Conservation (phyloP, 345 rosid species). For the Streptanthus diversifolius region DNA sequence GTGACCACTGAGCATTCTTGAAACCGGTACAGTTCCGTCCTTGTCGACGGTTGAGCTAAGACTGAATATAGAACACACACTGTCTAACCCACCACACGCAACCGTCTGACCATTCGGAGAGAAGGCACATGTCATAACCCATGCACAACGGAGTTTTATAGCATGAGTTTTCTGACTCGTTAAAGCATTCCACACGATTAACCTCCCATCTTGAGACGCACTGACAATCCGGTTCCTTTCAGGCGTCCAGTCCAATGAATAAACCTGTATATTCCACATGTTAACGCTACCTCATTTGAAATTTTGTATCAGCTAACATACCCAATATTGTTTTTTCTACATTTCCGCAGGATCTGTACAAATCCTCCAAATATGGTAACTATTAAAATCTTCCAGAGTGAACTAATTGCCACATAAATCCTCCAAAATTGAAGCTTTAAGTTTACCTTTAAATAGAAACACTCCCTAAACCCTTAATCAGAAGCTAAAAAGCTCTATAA, state of each 20-base stretch:
- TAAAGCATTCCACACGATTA: slow-evolving; percentile 93
- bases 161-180: slow-evolving; percentile 98
- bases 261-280: slow-evolving; percentile 48
- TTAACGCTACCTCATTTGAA: slow-evolving; percentile 8
- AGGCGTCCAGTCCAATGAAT: slow-evolving; percentile 87
- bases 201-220: slow-evolving; percentile 92
- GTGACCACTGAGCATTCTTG: slow-evolving; percentile 84
- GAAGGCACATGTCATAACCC: slow-evolving; percentile 99
- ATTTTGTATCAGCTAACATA: background rate
- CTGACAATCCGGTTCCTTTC: slow-evolving; percentile 87
- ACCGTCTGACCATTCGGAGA: slow-evolving; percentile 90
- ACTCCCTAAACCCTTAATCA: background rate
- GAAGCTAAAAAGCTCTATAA: slow-evolving; percentile 5
- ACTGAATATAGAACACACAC: slow-evolving; percentile 87
- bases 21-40: slow-evolving; percentile 74
- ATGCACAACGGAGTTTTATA: slow-evolving; percentile 90
- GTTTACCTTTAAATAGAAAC: background rate
- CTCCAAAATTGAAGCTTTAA: background rate
- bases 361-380: background rate
- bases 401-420: background rate
- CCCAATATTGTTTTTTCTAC: background rate
- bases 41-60: slow-evolving; percentile 76
- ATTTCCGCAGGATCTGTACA: background rate
- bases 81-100: slow-evolving; percentile 97
- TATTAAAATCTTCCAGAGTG: background rate